These are phyloP conservation scores for Ballota nigra DNA, from an alignment of 257 asterid species.

Conservation along the genomic window DNA sequence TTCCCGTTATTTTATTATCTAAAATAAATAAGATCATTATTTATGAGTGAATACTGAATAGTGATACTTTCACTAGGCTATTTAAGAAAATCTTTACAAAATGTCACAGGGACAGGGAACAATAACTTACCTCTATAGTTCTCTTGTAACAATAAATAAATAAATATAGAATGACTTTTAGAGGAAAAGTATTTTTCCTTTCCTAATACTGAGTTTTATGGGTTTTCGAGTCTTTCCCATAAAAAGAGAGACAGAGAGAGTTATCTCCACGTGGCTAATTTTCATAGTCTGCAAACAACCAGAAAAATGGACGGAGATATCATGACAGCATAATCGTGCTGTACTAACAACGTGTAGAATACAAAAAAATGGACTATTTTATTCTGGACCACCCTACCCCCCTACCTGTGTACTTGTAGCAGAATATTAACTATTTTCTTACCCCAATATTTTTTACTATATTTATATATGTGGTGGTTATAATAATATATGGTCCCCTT, in stretches of 20 bases:
- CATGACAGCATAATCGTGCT: constrained; percentile 22
- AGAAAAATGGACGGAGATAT: constrained; percentile 25
- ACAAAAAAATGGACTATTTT: constrained; percentile 24
- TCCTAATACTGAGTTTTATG: background rate
- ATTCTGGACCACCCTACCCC: constrained; percentile 29
- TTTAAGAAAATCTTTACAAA: background rate
- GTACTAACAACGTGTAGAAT: constrained; percentile 24
- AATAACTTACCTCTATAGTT: background rate
- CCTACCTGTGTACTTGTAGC: constrained; percentile 9
- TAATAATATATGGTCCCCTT: background rate
- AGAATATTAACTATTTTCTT: background rate
- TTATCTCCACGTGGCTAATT: constrained; percentile 23
- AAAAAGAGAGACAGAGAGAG: background rate
- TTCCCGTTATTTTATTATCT: no score
- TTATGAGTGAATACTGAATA: no score
- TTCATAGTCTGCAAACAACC: constrained; percentile 19
- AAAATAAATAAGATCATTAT: no score
- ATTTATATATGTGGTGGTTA: background rate
- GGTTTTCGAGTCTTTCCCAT: background rate
- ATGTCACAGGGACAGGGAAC: background rate
- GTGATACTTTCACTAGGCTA: background rate
- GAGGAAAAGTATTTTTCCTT: background rate
- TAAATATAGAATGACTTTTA: background rate
- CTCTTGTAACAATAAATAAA: background rate
- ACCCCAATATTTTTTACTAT: background rate